These are phyloP conservation scores for Phytophthora crassamura DNA, from an alignment of 352 stramenopile species.

Conservation along the genomic window DNA sequence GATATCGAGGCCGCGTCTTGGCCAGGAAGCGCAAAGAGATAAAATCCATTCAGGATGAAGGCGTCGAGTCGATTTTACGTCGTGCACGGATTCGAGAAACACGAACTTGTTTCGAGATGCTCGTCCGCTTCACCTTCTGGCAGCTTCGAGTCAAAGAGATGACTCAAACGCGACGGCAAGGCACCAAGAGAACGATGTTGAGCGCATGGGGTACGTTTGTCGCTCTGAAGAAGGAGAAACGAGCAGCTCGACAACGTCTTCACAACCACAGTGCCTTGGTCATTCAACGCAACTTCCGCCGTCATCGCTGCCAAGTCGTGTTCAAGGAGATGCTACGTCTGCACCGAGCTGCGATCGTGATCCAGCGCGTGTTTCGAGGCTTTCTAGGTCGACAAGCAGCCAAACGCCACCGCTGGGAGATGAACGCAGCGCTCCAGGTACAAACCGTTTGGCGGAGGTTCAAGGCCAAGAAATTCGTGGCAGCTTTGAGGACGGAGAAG, in stretches of 20 bases:
- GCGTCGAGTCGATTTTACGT: slow-evolving; percentile 34
- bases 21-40: slow-evolving; percentile 32
- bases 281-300: slow-evolving; percentile 79
- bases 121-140: slow-evolving; percentile 29
- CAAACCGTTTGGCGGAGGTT: slow-evolving; percentile 68
- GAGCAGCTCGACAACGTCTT: slow-evolving; percentile 37
- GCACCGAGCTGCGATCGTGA: slow-evolving; percentile 56
- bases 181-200: slow-evolving; percentile 13
- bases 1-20: slow-evolving; percentile 33
- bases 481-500: slow-evolving; percentile 49
- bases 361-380: slow-evolving; percentile 69
- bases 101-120: slow-evolving; percentile 37
- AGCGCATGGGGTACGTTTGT: slow-evolving; percentile 33
- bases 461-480: slow-evolving; percentile 46
- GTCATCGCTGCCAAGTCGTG: slow-evolving; percentile 52
- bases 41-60: slow-evolving; percentile 39
- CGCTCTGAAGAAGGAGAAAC: slow-evolving; percentile 44
- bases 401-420: slow-evolving; percentile 47
- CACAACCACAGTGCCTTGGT: slow-evolving; percentile 48
- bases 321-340: slow-evolving; percentile 47
- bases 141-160: slow-evolving; percentile 48
- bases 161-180: slow-evolving; percentile 17
- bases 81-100: slow-evolving; percentile 41
- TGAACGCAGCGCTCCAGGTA: slow-evolving; percentile 45
- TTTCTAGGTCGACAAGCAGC: slow-evolving; percentile 48